Percentiles rank a stretch among this genome's conserved stretches.
phyloP scores from a whole-genome alignment of 345 rosid species.

The Linum tenue region DNA sequence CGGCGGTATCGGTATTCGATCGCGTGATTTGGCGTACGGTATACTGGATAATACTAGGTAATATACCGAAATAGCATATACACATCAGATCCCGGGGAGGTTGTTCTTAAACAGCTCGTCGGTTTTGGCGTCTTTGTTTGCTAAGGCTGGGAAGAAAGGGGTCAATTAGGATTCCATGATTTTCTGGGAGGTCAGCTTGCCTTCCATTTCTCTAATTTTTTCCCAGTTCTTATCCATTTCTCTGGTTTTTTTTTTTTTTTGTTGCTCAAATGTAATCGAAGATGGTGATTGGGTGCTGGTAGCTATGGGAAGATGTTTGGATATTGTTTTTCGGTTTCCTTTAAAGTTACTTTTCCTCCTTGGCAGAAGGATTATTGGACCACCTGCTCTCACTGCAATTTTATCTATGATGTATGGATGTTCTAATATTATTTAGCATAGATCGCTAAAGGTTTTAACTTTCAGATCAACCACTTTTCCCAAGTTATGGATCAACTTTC shows the following conservation, averaged over 20 bases:
- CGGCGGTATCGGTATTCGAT: too few relatives aligned
- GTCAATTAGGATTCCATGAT: constrained; percentile 14
- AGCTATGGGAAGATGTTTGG: neutral
- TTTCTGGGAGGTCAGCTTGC: constrained; percentile 7
- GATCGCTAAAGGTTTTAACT: too few relatives aligned
- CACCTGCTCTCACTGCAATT: too few relatives aligned
- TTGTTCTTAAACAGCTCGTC: neutral
- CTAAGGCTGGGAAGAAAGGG: constrained; percentile 14
- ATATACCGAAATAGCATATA: too few relatives aligned
- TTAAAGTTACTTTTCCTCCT: neutral
- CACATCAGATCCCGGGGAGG: constrained; percentile 1
- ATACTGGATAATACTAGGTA: too few relatives aligned
- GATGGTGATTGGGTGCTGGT: neutral
- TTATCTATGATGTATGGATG: neutral
- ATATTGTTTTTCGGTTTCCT: neutral
- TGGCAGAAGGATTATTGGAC: neutral
- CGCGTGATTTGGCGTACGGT: too few relatives aligned
- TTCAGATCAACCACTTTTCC: neutral
- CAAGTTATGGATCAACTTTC: neutral
- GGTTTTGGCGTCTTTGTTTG: constrained; percentile 2
- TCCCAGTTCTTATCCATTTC: neutral
- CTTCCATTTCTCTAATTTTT: neutral
- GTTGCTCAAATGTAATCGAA: neutral
- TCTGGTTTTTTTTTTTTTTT: neutral
- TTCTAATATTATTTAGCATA: neutral